Conservation (phyloP, 352 stramenopile genomes). For the Pythium brachiatum region DNA sequence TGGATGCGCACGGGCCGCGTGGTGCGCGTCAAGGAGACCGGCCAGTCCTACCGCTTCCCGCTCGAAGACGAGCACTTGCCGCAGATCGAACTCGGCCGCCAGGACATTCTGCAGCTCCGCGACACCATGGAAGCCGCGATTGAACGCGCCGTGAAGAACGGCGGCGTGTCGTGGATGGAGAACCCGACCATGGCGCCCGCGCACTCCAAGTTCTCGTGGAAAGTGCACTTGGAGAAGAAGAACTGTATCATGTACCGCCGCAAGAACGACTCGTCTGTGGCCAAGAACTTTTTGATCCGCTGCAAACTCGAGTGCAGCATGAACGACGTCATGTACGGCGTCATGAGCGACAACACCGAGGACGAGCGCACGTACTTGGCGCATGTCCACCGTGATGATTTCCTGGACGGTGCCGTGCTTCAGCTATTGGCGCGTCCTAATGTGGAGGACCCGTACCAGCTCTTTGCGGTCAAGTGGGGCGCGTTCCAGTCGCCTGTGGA, state of each 20-base stretch:
- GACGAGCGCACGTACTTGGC: slow-evolving; percentile 59
- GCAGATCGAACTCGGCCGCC: slow-evolving; percentile 24
- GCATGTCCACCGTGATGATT: slow-evolving; percentile 68
- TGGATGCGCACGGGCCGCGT: slow-evolving; percentile 73
- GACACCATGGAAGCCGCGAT: slow-evolving; percentile 41
- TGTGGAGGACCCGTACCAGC: slow-evolving; percentile 58
- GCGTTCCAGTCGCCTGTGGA: slow-evolving; percentile 71
- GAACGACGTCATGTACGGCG: slow-evolving; percentile 67
- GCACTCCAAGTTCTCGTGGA: slow-evolving; percentile 64
- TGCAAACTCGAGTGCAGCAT: slow-evolving; percentile 68
- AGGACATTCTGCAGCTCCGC: slow-evolving; percentile 28
- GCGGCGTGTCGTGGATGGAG: slow-evolving; percentile 58
- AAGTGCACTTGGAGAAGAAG: slow-evolving; percentile 66
- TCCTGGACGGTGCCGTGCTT: slow-evolving; percentile 74
- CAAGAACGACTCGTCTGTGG: slow-evolving; percentile 41
- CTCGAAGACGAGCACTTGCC: slow-evolving; percentile 62
- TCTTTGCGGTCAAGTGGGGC: slow-evolving; percentile 74
- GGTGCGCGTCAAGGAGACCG: slow-evolving; percentile 70
- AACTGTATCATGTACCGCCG: slow-evolving; percentile 66
- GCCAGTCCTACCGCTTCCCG: slow-evolving; percentile 69
- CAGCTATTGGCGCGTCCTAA: slow-evolving; percentile 48
- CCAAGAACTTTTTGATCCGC: slow-evolving; percentile 51
- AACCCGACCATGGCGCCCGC: slow-evolving; percentile 57
- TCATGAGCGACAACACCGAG: slow-evolving; percentile 59
- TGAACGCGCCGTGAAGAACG: slow-evolving; percentile 26